Conservation (phyloP, 2,329 filamentous ascomycete species). For the Sclerotinia subarctica region DNA sequence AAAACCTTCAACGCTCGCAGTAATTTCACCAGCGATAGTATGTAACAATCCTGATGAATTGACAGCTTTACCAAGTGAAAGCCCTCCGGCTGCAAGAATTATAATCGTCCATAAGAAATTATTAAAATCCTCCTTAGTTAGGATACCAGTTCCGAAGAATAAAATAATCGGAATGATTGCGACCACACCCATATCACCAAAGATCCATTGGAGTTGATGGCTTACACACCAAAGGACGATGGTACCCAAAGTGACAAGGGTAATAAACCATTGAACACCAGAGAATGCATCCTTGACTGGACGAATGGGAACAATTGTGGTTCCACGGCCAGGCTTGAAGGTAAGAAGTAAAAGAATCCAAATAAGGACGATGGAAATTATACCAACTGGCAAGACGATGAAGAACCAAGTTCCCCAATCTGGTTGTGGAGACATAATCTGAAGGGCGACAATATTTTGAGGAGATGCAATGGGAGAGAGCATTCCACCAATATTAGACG, state of each 20-base stretch:
- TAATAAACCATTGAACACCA: conserved; percentile 90
- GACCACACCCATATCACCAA: conserved; percentile 98
- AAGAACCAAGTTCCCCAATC: conserved; percentile 98
- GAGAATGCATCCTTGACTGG: conserved; percentile 85
- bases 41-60: conserved; percentile 89
- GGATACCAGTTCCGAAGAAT: conserved; percentile 93
- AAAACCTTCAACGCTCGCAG: conserved; percentile 68
- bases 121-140: conserved; percentile 99
- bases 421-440: conserved; percentile 89
- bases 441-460: conserved; percentile 93
- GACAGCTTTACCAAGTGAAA: conserved; percentile 90
- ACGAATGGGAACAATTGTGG: conserved; percentile 86
- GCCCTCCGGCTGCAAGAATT: conserved; percentile 89
- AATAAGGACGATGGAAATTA: conserved; percentile 82
- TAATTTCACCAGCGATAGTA: conserved; percentile 79
- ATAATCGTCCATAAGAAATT: conserved; percentile 99
- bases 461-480: conserved; percentile 96
- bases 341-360: conserved; percentile 82
- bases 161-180: conserved; percentile 93
- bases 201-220: conserved; percentile 80
- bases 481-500: conserved; percentile 94
- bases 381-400: conserved; percentile 86
- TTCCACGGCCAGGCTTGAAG: conserved; percentile 81
- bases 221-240: conserved; percentile 91
- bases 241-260: conserved; percentile 74